These are phyloP conservation scores for Saussurea involucrata DNA, from an alignment of 129 eudicot species.

Conservation along the genomic window DNA sequence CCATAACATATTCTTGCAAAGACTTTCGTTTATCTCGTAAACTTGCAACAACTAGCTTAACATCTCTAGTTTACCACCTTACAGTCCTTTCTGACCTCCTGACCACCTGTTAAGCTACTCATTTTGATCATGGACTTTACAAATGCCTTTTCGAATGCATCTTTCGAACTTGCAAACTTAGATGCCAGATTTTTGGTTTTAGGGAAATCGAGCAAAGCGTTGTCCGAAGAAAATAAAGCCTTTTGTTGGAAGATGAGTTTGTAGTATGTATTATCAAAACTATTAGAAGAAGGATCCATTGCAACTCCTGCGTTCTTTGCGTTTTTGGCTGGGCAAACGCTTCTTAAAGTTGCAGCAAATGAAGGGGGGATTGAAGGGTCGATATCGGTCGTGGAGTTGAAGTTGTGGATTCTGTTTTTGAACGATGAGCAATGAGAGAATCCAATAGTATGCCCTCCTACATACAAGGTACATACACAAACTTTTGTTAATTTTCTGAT, in stretches of 20 bases:
- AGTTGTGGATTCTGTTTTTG: conserved; percentile 62
- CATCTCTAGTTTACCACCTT: conserved; percentile 49
- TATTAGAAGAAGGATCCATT: conserved; percentile 78
- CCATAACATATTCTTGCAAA: conserved; percentile 14
- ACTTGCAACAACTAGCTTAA: conserved; percentile 12
- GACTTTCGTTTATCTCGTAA: conserved; percentile 10
- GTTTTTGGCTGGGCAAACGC: conserved; percentile 45
- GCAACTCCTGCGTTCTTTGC: conserved; percentile 62
- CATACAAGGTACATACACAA: background rate
- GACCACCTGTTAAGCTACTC: conserved; percentile 88
- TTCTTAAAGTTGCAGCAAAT: conserved; percentile 55
- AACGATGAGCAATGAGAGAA: conserved; percentile 88
- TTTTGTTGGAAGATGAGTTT: conserved; percentile 63
- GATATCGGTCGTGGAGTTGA: conserved; percentile 56
- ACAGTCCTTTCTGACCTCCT: conserved; percentile 75
- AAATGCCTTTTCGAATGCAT: conserved; percentile 61
- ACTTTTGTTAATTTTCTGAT: conserved; percentile 12
- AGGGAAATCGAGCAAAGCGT: conserved; percentile 60
- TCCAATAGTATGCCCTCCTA: conserved; percentile 89
- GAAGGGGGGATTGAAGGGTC: conserved; percentile 70
- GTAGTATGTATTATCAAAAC: conserved; percentile 69
- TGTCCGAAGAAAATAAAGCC: conserved; percentile 66
- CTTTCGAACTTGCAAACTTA: conserved; percentile 54
- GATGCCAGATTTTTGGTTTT: conserved; percentile 53
- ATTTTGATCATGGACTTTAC: conserved; percentile 80